Base-by-base conservation (phyloP, 257 asterid species). In the Scutellaria barbata region DNA sequence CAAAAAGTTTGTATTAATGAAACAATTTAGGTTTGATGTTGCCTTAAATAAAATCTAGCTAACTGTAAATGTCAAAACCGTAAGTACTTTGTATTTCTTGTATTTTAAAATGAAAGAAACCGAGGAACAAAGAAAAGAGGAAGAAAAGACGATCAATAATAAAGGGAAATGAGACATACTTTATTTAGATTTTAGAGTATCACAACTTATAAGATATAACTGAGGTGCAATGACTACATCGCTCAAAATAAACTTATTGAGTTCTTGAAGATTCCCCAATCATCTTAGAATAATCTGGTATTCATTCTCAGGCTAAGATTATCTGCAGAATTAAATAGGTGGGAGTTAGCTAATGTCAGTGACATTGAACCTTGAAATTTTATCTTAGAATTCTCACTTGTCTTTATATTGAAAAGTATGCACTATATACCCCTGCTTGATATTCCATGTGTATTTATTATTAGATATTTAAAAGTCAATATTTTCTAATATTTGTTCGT, bases 11-110 rank as follows among this genome's bases (percentile, higher is more conserved):
- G 45, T 30, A 39, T 35, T 65, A 14, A 20, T 1, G 42, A 20
- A 61, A 12, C 20, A 51, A 50, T 72, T n/a, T 54, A 52, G 63
- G 8, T 51, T 33, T 63, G 51, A 39, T 61, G 52, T 53, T 5
- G 45, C 55, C 40, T 41, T 11, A 42, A 9, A 20, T 42, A 3
- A 8, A 17, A 33, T 12, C 2, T 46, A 10, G 16, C 25, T 3
- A 33, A 47, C 60, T 22, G 25, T 22, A 1, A 1, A 22, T 22
- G 25, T 22, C 25, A 22, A 22, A 22, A 22, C 25, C 25, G 1
- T 22, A 22, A 1, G 1, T 2, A 22, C 61, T 10, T 64, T 46
- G 18, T 46, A 16, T 17, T 33, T 66, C 3, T 22, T 42, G 22
- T 7, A 37, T 69, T 22, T n/a, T 69, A 22, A 25, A 54, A 18